A percentile compares a stretch with the other conserved stretches of the same genome.
Conservation (phyloP, 768 basidiomycete genomes). For the Rhodotorula paludigena region DNA sequence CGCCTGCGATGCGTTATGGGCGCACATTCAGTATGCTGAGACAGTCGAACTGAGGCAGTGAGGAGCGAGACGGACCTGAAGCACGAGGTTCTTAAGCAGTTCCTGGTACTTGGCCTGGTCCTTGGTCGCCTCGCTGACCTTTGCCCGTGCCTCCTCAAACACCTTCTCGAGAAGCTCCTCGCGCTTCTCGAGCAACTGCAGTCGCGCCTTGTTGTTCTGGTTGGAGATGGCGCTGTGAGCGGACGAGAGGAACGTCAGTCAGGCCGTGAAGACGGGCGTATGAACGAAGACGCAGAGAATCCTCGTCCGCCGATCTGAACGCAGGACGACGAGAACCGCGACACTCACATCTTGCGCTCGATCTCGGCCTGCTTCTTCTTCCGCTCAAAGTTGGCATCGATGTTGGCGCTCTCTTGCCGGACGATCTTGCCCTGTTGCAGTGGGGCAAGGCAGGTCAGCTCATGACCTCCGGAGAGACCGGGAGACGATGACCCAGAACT, state of each 20-base stretch:
- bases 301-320: neutral
- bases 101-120: conserved; percentile 68
- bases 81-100: conserved; percentile 75
- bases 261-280: neutral
- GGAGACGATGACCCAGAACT: no score
- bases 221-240: conserved; percentile 80
- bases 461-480: no score
- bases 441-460: neutral
- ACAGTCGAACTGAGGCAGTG: no score
- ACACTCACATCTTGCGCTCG: conserved; percentile 86
- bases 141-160: conserved; percentile 65
- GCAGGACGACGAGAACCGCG: neutral
- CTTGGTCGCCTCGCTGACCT: conserved; percentile 60
- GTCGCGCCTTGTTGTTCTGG: conserved; percentile 89
- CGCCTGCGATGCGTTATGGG: no score
- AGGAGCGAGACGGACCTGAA: conserved; percentile 55
- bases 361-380: conserved; percentile 89
- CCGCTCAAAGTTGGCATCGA: conserved; percentile 92
- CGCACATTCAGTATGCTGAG: neutral
- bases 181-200: conserved; percentile 79
- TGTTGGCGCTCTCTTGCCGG: conserved; percentile 88
- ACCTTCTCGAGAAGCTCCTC: conserved; percentile 89
- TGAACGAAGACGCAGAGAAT: no score
- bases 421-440: conserved; percentile 80
- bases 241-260: neutral